phyloP scores from a whole-genome alignment of 2,329 filamentous ascomycete genomes.

The Chaetomiaceae sp. region DNA sequence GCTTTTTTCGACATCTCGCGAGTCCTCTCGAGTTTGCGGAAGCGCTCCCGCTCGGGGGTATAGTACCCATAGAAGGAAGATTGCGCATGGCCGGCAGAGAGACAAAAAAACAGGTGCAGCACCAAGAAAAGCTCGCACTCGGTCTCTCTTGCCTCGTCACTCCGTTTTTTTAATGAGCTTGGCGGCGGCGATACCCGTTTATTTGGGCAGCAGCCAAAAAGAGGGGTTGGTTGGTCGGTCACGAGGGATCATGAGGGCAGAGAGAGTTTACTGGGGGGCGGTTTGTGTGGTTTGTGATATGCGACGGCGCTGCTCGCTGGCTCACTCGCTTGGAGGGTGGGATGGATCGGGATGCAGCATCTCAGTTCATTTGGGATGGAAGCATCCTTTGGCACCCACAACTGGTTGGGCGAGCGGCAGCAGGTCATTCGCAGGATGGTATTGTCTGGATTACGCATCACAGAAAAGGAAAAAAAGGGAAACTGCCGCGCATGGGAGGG shows the following conservation, averaged over 20 bases:
- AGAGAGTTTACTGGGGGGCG: background rate
- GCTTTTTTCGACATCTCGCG: constrained; percentile 5
- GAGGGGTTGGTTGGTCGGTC: background rate
- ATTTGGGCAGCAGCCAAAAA: background rate
- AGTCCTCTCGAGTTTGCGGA: constrained; percentile 1
- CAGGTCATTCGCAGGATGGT: background rate
- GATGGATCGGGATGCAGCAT: background rate
- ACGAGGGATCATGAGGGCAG: background rate
- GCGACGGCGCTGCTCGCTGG: too few species aligned
- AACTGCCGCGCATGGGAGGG: background rate
- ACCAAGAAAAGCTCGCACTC: background rate
- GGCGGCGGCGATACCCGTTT: background rate
- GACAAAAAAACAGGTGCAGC: background rate
- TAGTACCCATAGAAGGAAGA: constrained; percentile 17
- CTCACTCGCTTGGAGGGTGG: too few species aligned
- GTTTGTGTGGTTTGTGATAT: background rate
- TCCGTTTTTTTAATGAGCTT: constrained; percentile 12
- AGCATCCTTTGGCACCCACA: background rate
- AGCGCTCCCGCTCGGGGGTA: constrained; percentile 4
- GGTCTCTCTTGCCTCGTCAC: background rate
- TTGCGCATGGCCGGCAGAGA: constrained; percentile 12
- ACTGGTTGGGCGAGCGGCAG: background rate
- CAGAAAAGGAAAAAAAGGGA: background rate
- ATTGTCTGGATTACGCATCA: constrained; percentile 1
- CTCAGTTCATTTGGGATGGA: background rate